Conservation (phyloP, 2,329 filamentous ascomycete species). For the Diaporthe velutina region DNA sequence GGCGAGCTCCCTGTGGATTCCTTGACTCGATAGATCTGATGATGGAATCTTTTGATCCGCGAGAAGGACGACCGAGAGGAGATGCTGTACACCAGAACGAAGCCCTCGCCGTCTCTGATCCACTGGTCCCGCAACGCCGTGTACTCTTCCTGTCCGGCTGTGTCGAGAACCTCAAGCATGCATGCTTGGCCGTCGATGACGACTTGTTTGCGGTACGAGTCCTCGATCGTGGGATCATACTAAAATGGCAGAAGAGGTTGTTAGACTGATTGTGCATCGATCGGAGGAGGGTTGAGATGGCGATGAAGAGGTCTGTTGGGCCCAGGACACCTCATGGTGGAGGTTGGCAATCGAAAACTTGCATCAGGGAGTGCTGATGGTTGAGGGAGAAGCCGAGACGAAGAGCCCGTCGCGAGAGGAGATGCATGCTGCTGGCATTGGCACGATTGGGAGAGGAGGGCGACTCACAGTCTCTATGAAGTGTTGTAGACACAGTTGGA, state of each 20-base stretch:
- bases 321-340: not conserved
- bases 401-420: not conserved
- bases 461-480: conserved; percentile 89
- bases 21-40: conserved; percentile 97
- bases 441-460: conserved; percentile 6
- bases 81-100: conserved; percentile 98
- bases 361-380: conserved; percentile 3
- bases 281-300: not conserved
- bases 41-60: conserved; percentile 94
- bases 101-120: conserved; percentile 98
- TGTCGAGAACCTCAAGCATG: conserved; percentile 98
- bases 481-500: conserved; percentile 97
- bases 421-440: conserved; percentile 11
- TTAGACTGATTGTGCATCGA: conserved; percentile 11
- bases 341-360: not conserved
- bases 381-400: not conserved
- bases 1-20: conserved; percentile 85
- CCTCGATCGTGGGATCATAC: conserved; percentile 91
- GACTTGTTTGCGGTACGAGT: conserved; percentile 89
- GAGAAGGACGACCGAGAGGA: conserved; percentile 95
- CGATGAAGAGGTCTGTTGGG: not conserved
- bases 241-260: conserved; percentile 48
- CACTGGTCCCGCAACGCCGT: conserved; percentile 96
- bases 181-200: conserved; percentile 95
- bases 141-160: conserved; percentile 98